Conservation (phyloP, 176 grass and related monocot genomes). For the Carex pumila region DNA sequence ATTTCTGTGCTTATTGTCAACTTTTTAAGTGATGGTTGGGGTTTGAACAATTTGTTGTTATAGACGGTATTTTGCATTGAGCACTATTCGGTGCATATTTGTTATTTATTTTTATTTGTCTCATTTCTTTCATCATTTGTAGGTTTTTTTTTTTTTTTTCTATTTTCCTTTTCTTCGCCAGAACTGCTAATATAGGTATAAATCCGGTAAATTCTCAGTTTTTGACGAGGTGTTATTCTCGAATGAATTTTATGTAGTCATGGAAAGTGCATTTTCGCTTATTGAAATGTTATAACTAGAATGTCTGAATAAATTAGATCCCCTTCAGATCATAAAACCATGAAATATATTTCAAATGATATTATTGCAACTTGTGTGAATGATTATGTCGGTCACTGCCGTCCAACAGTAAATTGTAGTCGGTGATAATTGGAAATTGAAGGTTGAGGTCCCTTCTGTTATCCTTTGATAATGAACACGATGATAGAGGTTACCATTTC, state of each 20-base stretch:
- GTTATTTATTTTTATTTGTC: not conserved
- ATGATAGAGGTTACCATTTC: not conserved
- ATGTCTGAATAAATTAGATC: not conserved
- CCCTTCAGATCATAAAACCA: not conserved
- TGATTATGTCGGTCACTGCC: not conserved
- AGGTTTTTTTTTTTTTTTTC: not conserved
- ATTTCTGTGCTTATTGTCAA: not conserved
- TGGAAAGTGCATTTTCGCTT: not conserved
- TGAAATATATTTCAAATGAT: not conserved
- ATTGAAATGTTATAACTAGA: not conserved
- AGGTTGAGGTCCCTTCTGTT: not conserved
- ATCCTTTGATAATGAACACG: not conserved
- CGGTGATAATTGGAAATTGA: not conserved
- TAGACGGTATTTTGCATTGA: not conserved
- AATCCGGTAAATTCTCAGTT: not conserved
- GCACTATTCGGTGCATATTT: not conserved
- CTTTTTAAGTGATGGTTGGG: not conserved
- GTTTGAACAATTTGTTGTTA: not conserved
- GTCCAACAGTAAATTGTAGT: not conserved
- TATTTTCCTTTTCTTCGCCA: not conserved
- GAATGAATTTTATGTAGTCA: not conserved
- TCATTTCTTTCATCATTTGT: not conserved
- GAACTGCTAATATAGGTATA: not conserved
- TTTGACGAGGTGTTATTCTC: not conserved
- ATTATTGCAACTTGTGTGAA: not conserved